These are phyloP conservation scores for Diaporthe vaccinii DNA, from an alignment of 2,329 filamentous ascomycete genomes.

Conservation along the genomic window DNA sequence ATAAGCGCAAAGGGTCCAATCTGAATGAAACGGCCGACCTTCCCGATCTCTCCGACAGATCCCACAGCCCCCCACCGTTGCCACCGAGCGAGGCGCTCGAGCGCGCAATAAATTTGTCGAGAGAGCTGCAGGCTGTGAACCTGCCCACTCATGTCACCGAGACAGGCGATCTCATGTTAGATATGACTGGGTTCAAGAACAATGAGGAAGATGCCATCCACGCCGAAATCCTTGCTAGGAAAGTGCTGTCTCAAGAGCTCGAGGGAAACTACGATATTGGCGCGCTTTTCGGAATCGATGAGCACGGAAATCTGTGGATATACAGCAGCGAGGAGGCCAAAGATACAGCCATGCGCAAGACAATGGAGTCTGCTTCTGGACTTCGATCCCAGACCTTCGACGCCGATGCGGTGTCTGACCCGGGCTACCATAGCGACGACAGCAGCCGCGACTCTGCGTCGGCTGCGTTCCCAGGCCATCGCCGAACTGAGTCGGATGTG, in stretches of 20 bases:
- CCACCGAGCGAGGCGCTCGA: slow-evolving; percentile 82
- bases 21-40: slow-evolving; percentile 55
- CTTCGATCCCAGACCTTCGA: slow-evolving; percentile 66
- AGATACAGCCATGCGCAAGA: slow-evolving; percentile 82
- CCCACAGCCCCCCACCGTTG: slow-evolving; percentile 82
- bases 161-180: slow-evolving; percentile 93
- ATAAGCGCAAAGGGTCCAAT: slow-evolving; percentile 51
- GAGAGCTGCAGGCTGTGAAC: slow-evolving; percentile 88
- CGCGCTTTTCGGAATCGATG: slow-evolving; percentile 93
- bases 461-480: slow-evolving; percentile 64
- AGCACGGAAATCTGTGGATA: slow-evolving; percentile 98
- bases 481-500: slow-evolving; percentile 76
- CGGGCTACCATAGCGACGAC: slow-evolving; percentile 94
- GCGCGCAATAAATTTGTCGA: slow-evolving; percentile 86
- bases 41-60: slow-evolving; percentile 65
- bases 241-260: slow-evolving; percentile 91
- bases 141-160: slow-evolving; percentile 95
- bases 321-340: slow-evolving; percentile 98
- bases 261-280: slow-evolving; percentile 98
- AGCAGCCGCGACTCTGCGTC: slow-evolving; percentile 66
- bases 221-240: slow-evolving; percentile 92
- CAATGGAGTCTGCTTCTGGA: slow-evolving; percentile 65
- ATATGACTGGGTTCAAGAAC: slow-evolving; percentile 97
- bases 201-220: slow-evolving; percentile 92
- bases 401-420: slow-evolving; percentile 90